These are phyloP conservation scores for Chloris gayana DNA, from an alignment of 176 grass and related monocot species.

Conservation along the genomic window DNA sequence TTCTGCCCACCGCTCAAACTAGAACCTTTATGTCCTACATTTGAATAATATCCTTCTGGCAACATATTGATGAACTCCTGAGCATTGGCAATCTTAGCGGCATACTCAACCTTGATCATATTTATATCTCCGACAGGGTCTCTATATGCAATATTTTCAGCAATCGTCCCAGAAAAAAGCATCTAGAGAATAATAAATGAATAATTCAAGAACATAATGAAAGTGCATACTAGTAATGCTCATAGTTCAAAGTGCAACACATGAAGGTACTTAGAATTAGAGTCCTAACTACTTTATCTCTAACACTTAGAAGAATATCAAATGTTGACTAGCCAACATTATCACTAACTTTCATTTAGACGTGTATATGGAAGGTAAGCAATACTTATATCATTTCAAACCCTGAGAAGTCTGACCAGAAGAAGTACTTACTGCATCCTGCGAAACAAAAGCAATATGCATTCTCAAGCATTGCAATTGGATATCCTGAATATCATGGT, in stretches of 20 bases:
- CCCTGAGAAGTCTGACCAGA: not conserved
- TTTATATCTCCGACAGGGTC: conserved; percentile 52
- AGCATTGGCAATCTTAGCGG: conserved; percentile 84
- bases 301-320: no score
- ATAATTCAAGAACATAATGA: conserved; percentile 23
- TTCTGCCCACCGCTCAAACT: conserved; percentile 74
- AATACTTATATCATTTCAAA: conserved; percentile 19
- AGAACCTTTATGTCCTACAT: conserved; percentile 73
- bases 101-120: conserved; percentile 53
- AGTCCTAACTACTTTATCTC: no score
- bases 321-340: not conserved
- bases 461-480: conserved; percentile 61
- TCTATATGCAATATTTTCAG: conserved; percentile 85
- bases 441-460: conserved; percentile 75
- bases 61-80: conserved; percentile 70
- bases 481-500: conserved; percentile 78
- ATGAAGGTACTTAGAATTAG: not conserved
- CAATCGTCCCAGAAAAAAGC: conserved; percentile 78
- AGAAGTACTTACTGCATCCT: conserved; percentile 63
- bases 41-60: conserved; percentile 62
- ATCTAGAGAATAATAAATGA: conserved; percentile 56
- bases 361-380: not conserved
- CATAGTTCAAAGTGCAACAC: conserved; percentile 1
- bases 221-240: not conserved
- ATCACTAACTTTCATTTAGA: conserved; percentile 1